Percentiles rank a stretch among this genome's conserved stretches.
phyloP scores from a whole-genome alignment of 495 filamentous ascomycete genomes.

The Bathelium albidoporum region DNA sequence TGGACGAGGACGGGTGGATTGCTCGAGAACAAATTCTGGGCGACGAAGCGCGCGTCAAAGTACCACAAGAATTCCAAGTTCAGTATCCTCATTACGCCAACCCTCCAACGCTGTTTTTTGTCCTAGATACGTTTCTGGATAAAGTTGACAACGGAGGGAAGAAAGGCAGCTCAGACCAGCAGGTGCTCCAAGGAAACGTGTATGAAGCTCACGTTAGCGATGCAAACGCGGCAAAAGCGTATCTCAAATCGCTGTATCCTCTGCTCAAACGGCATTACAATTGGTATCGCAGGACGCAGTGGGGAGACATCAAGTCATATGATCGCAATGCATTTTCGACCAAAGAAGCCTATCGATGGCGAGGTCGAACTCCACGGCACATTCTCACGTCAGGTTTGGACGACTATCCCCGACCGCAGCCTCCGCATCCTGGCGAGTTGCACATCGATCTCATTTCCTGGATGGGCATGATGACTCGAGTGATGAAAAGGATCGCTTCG shows the following conservation, averaged over 20 bases:
- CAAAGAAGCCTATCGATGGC: slow-evolving; percentile 92
- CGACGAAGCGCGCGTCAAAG: slow-evolving; percentile 88
- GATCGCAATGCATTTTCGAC: slow-evolving; percentile 76
- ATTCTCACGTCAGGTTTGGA: slow-evolving; percentile 89
- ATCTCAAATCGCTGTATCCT: slow-evolving; percentile 79
- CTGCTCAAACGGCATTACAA: slow-evolving; percentile 80
- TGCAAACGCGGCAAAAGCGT: slow-evolving; percentile 56
- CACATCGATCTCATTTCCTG: slow-evolving; percentile 92
- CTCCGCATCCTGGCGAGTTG: slow-evolving; percentile 95
- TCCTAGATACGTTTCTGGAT: slow-evolving; percentile 71
- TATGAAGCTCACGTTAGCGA: slow-evolving; percentile 55
- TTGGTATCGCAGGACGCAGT: slow-evolving; percentile 91
- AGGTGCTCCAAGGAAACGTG: slow-evolving; percentile 22
- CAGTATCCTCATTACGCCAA: slow-evolving; percentile 99
- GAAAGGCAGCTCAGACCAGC: slow-evolving; percentile 6
- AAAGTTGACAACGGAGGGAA: slow-evolving; percentile 46
- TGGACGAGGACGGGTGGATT: slow-evolving; percentile 98
- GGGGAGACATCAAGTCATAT: slow-evolving; percentile 80
- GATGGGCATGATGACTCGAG: slow-evolving; percentile 89
- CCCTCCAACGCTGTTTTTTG: slow-evolving; percentile 90
- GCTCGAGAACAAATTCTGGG: slow-evolving; percentile 93
- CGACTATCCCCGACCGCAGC: slow-evolving; percentile 89
- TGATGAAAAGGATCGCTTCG: slow-evolving; percentile 65
- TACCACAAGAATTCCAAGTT: slow-evolving; percentile 86
- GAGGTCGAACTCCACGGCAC: slow-evolving; percentile 76